A percentile compares a stretch with the other conserved stretches of the same genome.
Evolutionary conservation across 2,329 filamentous ascomycete genomes (phyloP).

Genomic region (Hypoxylon sp.): DNA sequence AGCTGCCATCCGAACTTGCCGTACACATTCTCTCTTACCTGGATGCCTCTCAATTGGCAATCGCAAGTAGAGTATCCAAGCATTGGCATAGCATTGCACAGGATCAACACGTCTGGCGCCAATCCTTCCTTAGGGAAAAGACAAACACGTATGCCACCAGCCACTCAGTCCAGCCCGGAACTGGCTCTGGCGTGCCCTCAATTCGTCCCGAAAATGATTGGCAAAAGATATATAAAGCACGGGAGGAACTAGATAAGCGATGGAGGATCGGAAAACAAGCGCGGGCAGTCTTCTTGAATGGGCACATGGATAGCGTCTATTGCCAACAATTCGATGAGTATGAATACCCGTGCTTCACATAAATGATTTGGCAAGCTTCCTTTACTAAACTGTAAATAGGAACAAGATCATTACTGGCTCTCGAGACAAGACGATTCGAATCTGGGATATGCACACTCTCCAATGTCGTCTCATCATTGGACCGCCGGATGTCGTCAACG

Average conservation of each 20-base stretch:
- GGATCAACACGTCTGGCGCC: slow-evolving; percentile 74
- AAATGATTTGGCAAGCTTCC: neutral
- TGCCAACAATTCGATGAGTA: slow-evolving; percentile 98
- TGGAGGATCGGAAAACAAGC: slow-evolving; percentile 83
- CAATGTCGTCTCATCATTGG: slow-evolving; percentile 90
- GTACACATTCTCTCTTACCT: slow-evolving; percentile 71
- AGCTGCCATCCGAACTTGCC: slow-evolving; percentile 70
- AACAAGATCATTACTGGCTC: slow-evolving; percentile 97
- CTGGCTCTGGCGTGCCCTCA: slow-evolving; percentile 70
- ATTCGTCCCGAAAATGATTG: slow-evolving; percentile 78
- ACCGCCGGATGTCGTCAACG: slow-evolving; percentile 74
- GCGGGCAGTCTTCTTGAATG: slow-evolving; percentile 88
- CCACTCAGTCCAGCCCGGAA: slow-evolving; percentile 65
- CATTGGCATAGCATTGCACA: slow-evolving; percentile 64
- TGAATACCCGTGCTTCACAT: slow-evolving; percentile 53
- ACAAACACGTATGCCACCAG: slow-evolving; percentile 73
- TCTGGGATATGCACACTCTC: slow-evolving; percentile 95
- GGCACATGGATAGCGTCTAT: slow-evolving; percentile 96
- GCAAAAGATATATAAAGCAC: slow-evolving; percentile 86
- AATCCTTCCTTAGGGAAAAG: slow-evolving; percentile 74
- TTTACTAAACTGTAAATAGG: slow-evolving; percentile 64
- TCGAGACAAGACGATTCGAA: slow-evolving; percentile 92
- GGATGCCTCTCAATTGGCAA: slow-evolving; percentile 66
- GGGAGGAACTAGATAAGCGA: slow-evolving; percentile 79
- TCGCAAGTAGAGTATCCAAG: slow-evolving; percentile 65